Conservation (phyloP, 2,329 filamentous ascomycete species). For the Aspergillus spinulosporus region DNA sequence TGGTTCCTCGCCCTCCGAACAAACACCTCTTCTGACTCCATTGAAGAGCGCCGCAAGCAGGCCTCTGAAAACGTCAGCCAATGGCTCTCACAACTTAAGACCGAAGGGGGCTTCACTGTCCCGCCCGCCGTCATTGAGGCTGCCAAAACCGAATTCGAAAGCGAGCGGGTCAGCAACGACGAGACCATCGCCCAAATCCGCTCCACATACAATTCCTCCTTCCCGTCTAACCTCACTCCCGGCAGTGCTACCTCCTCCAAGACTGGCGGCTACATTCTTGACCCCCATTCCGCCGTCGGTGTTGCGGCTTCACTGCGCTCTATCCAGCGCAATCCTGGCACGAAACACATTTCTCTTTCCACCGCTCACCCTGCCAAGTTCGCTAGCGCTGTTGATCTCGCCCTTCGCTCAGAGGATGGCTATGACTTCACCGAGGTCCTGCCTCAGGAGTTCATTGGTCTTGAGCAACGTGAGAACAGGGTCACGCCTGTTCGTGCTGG, state of each 20-base stretch:
- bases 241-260: slow-evolving; percentile 38
- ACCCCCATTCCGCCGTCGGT: slow-evolving; percentile 90
- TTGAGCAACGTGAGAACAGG: slow-evolving; percentile 73
- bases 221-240: slow-evolving; percentile 46
- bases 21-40: slow-evolving; percentile 43
- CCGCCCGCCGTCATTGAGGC: slow-evolving; percentile 69
- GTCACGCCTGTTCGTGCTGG: slow-evolving; percentile 66
- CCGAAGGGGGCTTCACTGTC: slow-evolving; percentile 78
- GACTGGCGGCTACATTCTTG: slow-evolving; percentile 73
- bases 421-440: slow-evolving; percentile 77
- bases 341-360: slow-evolving; percentile 76
- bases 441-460: slow-evolving; percentile 76
- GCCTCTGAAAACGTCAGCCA: slow-evolving; percentile 70
- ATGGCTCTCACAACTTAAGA: slow-evolving; percentile 82
- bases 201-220: slow-evolving; percentile 56
- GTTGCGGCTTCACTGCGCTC: slow-evolving; percentile 74
- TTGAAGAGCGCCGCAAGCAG: slow-evolving; percentile 49
- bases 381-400: slow-evolving; percentile 76
- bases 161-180: slow-evolving; percentile 65
- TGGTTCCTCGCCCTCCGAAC: slow-evolving; percentile 84
- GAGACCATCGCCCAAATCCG: slow-evolving; percentile 68
- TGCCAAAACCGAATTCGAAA: slow-evolving; percentile 75
- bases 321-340: slow-evolving; percentile 53
- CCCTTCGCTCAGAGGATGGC: slow-evolving; percentile 67
- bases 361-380: slow-evolving; percentile 98